A percentile compares a stretch with the other conserved stretches of the same genome.
These are phyloP conservation scores for Calonectria pseudoreteaudii DNA, from an alignment of 2,329 filamentous ascomycete genomes.

Conservation along the genomic window DNA sequence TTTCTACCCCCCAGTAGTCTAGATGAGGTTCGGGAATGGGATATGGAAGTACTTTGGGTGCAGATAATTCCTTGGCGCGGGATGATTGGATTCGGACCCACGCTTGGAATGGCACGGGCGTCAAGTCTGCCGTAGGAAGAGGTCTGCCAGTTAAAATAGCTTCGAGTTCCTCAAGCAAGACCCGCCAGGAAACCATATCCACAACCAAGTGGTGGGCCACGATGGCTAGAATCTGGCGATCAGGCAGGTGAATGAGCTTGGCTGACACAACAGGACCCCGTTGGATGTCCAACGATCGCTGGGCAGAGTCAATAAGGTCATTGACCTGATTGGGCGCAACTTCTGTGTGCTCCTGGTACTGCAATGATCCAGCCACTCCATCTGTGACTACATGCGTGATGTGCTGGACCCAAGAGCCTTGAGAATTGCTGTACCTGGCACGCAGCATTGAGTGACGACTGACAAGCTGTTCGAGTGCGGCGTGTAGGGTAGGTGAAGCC, in stretches of 20 bases:
- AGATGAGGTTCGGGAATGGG: neutral
- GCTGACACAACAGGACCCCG: neutral
- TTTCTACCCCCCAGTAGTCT: neutral
- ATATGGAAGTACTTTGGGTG: neutral
- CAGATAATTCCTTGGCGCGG: neutral
- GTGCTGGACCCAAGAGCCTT: neutral
- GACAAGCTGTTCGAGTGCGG: constrained; percentile 40
- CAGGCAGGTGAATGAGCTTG: neutral
- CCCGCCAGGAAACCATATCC: constrained; percentile 58
- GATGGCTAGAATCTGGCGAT: constrained; percentile 44
- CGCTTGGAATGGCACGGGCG: neutral
- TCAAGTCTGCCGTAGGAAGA: neutral
- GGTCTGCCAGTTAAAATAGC: constrained; percentile 10
- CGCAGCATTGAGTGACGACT: constrained; percentile 49
- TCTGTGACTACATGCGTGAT: neutral
- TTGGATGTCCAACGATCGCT: constrained; percentile 10
- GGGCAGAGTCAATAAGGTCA: constrained; percentile 1
- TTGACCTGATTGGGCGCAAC: constrained; percentile 26
- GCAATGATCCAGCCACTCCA: neutral
- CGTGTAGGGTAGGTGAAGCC: constrained; percentile 13
- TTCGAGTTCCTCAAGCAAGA: constrained; percentile 57
- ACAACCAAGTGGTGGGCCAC: constrained; percentile 51
- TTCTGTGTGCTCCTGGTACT: constrained; percentile 34
- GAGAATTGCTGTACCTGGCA: constrained; percentile 41
- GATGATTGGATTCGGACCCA: constrained; percentile 2